Evolutionary conservation across 2,329 filamentous ascomycete species (phyloP).

Genomic region (Sarocladium oryzae): DNA sequence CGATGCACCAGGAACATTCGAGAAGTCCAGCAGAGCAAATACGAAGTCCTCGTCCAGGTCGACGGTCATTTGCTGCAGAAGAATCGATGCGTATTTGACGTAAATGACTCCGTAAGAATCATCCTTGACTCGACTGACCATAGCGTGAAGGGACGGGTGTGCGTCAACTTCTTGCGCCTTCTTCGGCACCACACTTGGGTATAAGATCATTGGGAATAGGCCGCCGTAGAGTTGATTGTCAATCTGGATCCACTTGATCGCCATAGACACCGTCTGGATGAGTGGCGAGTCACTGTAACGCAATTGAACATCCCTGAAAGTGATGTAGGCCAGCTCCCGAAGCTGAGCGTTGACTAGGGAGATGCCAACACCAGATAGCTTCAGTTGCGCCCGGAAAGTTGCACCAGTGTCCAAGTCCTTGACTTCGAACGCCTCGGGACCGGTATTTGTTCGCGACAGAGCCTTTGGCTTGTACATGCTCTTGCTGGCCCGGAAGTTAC

Average conservation of each 20-base stretch:
- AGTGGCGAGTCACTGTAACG: conserved; percentile 89
- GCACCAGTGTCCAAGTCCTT: conserved; percentile 85
- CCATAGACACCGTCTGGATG: conserved; percentile 84
- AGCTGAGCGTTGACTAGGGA: conserved; percentile 90
- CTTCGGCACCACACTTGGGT: conserved; percentile 96
- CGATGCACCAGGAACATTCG: conserved; percentile 82
- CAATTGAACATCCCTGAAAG: conserved; percentile 82
- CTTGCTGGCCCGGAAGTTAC: conserved; percentile 88
- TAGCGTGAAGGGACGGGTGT: conserved; percentile 88
- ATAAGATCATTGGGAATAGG: conserved; percentile 94
- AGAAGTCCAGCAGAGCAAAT: conserved; percentile 90
- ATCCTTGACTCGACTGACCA: conserved; percentile 92
- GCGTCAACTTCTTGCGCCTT: conserved; percentile 93
- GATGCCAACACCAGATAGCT: conserved; percentile 82
- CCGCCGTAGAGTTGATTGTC: conserved; percentile 98
- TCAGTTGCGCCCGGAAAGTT: conserved; percentile 83
- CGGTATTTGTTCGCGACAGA: conserved; percentile 39
- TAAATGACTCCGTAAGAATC: conserved; percentile 97
- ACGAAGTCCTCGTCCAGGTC: conserved; percentile 98
- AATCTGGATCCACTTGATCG: conserved; percentile 98
- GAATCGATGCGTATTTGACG: conserved; percentile 92
- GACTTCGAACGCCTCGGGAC: conserved; percentile 71
- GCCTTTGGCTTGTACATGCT: conserved; percentile 71
- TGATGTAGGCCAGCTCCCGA: conserved; percentile 88
- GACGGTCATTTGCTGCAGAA: conserved; percentile 96